Evolutionary conservation across 306 rosid species (phyloP).

Genomic region (Mimosa pudica): DNA sequence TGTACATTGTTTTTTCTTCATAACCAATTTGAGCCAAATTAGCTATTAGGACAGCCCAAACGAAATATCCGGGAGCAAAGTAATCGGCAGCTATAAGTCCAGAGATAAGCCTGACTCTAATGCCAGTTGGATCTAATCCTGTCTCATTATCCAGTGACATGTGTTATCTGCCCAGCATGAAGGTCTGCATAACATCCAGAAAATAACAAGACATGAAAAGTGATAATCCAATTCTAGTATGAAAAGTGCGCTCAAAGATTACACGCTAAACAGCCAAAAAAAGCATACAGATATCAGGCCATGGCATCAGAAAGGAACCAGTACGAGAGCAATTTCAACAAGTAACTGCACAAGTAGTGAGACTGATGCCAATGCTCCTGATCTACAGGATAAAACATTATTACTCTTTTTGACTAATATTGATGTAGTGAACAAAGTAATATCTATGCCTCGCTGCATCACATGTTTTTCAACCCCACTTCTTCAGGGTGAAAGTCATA

Average conservation of each 20-base stretch:
- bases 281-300: not conserved
- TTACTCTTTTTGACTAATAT: too few relatives aligned
- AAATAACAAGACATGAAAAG: conserved; percentile 17
- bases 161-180: conserved; percentile 87
- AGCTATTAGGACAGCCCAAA: conserved; percentile 88
- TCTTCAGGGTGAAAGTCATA: too few relatives aligned
- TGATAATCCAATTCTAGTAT: conserved; percentile 24
- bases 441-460: not conserved
- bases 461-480: not conserved
- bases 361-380: not conserved
- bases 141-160: conserved; percentile 88
- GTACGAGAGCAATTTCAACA: not conserved
- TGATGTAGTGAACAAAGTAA: too few relatives aligned
- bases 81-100: conserved; percentile 95
- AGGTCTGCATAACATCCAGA: conserved; percentile 58
- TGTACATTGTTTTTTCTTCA: too few relatives aligned
- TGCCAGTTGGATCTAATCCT: conserved; percentile 79
- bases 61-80: conserved; percentile 85
- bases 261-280: conserved; percentile 25
- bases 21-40: conserved; percentile 85
- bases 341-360: not conserved
- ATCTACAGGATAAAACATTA: too few relatives aligned
- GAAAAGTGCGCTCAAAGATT: conserved; percentile 2
- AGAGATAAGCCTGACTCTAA: conserved; percentile 75
- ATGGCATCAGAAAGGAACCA: conserved; percentile 22